phyloP scores from a whole-genome alignment of 2,329 filamentous ascomycete species.

The Colletotrichum lupini region DNA sequence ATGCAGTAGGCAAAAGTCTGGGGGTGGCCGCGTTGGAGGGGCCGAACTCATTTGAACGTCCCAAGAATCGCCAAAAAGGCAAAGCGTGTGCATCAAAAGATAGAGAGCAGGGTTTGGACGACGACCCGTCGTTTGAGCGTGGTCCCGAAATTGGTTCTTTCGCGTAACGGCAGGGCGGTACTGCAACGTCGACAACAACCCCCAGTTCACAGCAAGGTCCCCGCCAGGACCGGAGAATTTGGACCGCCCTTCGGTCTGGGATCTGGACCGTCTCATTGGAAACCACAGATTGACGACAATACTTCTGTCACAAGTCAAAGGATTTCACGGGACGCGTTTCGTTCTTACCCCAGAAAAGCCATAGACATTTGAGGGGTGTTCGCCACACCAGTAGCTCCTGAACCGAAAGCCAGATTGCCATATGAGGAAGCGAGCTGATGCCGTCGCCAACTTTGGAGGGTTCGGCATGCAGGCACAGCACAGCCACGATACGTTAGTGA shows the following conservation, averaged over 20 bases:
- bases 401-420: not conserved
- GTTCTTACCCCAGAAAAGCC: slow-evolving; percentile 5
- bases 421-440: not conserved
- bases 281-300: slow-evolving; percentile 8
- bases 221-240: slow-evolving; percentile 29
- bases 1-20: not conserved
- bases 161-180: slow-evolving; percentile 8
- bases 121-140: slow-evolving; percentile 1
- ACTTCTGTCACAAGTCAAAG: not conserved
- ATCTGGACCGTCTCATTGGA: slow-evolving; percentile 25
- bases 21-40: not conserved
- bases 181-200: slow-evolving; percentile 2
- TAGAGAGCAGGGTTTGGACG: not conserved
- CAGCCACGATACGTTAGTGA: not conserved
- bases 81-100: not conserved
- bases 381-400: not conserved
- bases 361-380: not conserved
- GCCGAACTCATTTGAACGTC: not conserved
- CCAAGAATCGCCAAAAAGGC: not conserved
- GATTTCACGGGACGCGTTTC: not conserved
- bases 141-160: slow-evolving; percentile 18
- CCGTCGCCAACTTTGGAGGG: not conserved
- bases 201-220: slow-evolving; percentile 4
- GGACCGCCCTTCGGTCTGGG: slow-evolving; percentile 8
- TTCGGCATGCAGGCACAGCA: not conserved